Base-by-base conservation (phyloP, 352 stramenopile genomes). In the Phytopythium delawarense region DNA sequence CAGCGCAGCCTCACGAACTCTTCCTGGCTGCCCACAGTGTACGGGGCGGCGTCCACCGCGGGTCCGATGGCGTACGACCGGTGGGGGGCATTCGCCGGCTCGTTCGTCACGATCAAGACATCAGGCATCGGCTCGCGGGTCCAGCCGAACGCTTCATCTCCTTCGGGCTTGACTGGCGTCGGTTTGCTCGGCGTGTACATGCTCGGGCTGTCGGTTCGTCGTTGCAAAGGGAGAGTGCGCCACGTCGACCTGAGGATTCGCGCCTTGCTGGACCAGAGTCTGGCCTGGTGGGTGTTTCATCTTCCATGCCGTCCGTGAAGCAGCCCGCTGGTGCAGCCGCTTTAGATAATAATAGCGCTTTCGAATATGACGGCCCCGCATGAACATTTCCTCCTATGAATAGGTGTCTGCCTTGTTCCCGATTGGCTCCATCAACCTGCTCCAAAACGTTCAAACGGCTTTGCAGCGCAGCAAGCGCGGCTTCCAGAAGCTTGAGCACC, bases 1-100 rank as follows among this genome's bases (percentile, higher is more conserved):
- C 62, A 67, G 42, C 66, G 62, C 20, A 32, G 28, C 34, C 32
- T 34, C 30, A 34, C 21, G 9, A 52, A 3, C 11, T 44, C 34
- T 3, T 35, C 7, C n/a, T 40, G 20, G 16, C 2, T 20, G 7
- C 18, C 28, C 34, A 39, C 2, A 7, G 34, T 12, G 34, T 39
- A 39, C 34, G 34, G 34, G 34, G 34, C 34, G 11, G 34, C 11
- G 34, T 39, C 34, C 11, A 12, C 34, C 7, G 34, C 11, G 7
- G 51, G 6, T 4, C 39, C 34, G 32, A 21, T 20, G 37, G 7
- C 34, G 51, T 57, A 57, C 34, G 34, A 39, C 51, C 18, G 30
- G 32, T 16, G 15, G 11, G 16, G 35, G 20, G 20, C 32, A 15
- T 15, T 57, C n/a, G 20, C 7, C 11, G 20, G 32, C 34, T 57